These are phyloP conservation scores for Termitomyces sp. DNA, from an alignment of 768 basidiomycete genomes.

Conservation along the genomic window DNA sequence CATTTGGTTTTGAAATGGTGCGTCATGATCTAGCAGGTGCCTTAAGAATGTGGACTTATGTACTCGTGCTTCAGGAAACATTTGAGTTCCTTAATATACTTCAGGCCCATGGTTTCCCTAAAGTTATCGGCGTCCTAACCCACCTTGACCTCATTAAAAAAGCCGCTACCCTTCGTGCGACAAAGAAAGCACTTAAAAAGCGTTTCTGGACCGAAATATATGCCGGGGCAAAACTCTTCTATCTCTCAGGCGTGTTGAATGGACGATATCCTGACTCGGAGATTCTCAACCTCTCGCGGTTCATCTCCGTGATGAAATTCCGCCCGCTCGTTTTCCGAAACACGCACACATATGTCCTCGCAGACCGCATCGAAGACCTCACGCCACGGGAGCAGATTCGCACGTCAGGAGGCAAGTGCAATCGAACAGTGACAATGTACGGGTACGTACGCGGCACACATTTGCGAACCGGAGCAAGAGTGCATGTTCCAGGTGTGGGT, in stretches of 20 bases:
- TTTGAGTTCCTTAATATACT: conserved; percentile 98
- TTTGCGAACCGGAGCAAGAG: conserved; percentile 65
- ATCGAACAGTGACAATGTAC: conserved; percentile 91
- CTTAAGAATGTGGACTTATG: background rate
- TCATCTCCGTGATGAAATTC: conserved; percentile 98
- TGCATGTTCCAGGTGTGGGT: conserved; percentile 94
- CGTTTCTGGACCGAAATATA: conserved; percentile 99
- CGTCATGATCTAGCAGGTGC: conserved; percentile 21
- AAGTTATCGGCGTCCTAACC: conserved; percentile 94
- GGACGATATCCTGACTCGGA: conserved; percentile 97
- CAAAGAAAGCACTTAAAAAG: conserved; percentile 94
- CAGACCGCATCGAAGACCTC: conserved; percentile 92
- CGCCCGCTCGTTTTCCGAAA: conserved; percentile 96
- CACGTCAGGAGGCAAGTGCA: conserved; percentile 78
- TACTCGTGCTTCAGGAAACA: conserved; percentile 64
- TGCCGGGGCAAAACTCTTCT: conserved; percentile 97
- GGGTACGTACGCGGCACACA: conserved; percentile 94
- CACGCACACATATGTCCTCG: conserved; percentile 90
- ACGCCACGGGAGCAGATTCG: conserved; percentile 85
- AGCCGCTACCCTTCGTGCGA: conserved; percentile 74
- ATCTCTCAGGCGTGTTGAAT: conserved; percentile 94
- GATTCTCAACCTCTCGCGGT: conserved; percentile 92
- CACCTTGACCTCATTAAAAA: conserved; percentile 98
- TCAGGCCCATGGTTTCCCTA: conserved; percentile 96
- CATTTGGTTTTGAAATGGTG: conserved; percentile 99